Base-by-base conservation (phyloP, 2,329 filamentous ascomycete genomes). In the Neofusicoccum cordaticola region DNA sequence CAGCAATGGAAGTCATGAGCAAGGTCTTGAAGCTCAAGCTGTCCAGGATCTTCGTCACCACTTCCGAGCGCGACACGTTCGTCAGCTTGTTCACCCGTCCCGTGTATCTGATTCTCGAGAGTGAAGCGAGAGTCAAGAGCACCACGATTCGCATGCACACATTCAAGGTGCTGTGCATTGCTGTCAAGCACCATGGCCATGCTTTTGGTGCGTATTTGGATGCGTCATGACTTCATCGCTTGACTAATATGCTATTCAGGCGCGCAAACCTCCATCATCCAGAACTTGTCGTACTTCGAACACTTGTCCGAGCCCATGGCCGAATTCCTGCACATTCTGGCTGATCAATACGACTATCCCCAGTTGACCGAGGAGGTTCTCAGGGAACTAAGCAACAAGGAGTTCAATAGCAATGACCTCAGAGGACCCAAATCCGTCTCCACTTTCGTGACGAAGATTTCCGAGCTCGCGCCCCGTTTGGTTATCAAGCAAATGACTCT, bases 261-360 rank as follows among this genome's bases (percentile, higher is more conserved):
- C 60, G 95, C 95, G 1, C 95, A 99, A 83, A 98, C 96, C 53
- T 96, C 93, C 51, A 96, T 99, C 72, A 93, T 98, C 63, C 95
- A 99, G 77, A 98, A 95, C 74, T 81, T 99, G 69, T 97, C 95
- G 4, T 99, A 99, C 76, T 99, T 98, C 72, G 95, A 99, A 79
- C 95, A 99, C 77, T 81, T 99, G n/a, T 94, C 95, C 0, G 95
- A 99, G 74, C 95, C 95, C 1, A 99, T 99, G 95, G 95, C 95
- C 37, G 96, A 99, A 76, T 97, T 99, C 71, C 82, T 99, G 4
- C 92, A 98, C 71, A 99, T 98, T 72, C 83, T 99, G 31, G 90
- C 93, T 0, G 93, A 98, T 75, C 94, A 97, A 80, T 99, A 98
- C 80, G 95, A 99, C 78, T 96, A 98, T 75, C 91, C 93, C 15